These are phyloP conservation scores for Linum usitatissimum DNA, from an alignment of 345 rosid species.

Conservation along the genomic window DNA sequence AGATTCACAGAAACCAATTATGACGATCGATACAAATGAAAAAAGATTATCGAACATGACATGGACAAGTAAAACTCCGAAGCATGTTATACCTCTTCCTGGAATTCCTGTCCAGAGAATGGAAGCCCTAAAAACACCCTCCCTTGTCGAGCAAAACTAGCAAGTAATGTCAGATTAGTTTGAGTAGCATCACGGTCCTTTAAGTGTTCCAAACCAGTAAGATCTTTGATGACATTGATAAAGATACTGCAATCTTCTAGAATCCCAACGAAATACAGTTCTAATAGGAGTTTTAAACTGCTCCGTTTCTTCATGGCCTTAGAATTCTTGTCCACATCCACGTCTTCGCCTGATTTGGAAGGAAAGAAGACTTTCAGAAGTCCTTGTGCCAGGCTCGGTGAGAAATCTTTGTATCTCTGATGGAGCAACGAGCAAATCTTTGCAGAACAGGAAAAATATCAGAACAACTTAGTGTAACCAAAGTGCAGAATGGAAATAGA, in stretches of 20 bases:
- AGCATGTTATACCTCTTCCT: constrained; percentile 56
- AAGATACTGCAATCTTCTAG: constrained; percentile 69
- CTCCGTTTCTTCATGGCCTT: constrained; percentile 97
- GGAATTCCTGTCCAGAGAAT: constrained; percentile 69
- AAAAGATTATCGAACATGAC: background rate
- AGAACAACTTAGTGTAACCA: constrained; percentile 3
- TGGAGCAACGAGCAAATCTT: constrained; percentile 97
- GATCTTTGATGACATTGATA: constrained; percentile 77
- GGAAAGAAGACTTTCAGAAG: constrained; percentile 83
- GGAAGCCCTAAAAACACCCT: constrained; percentile 86
- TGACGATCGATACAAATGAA: background rate
- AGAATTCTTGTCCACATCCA: constrained; percentile 69
- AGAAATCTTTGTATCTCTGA: constrained; percentile 91
- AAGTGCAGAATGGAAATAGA: background rate
- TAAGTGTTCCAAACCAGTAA: constrained; percentile 62
- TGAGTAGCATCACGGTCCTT: constrained; percentile 91
- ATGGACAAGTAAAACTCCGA: background rate
- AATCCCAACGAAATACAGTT: constrained; percentile 90
- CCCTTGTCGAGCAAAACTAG: constrained; percentile 97
- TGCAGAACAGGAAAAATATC: constrained; percentile 19
- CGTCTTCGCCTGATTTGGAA: constrained; percentile 84
- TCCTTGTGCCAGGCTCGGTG: constrained; percentile 78
- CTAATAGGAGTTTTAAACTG: constrained; percentile 80
- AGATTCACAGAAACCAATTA: background rate
- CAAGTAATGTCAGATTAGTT: constrained; percentile 82